Evolutionary conservation across 139 green algal genomes (phyloP).

Genomic region (Picochlorum costavermella): DNA sequence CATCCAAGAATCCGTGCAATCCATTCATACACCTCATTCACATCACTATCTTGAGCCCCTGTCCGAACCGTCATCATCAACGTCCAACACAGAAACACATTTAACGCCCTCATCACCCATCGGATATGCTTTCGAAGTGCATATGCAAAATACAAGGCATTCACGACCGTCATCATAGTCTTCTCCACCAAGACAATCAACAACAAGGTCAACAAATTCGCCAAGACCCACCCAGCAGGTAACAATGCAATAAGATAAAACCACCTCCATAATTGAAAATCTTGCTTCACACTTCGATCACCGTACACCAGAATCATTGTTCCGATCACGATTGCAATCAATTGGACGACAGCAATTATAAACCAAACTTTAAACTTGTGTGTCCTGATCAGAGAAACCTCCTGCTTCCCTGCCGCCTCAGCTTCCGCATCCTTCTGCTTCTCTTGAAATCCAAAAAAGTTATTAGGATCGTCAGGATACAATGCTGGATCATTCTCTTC

Average conservation of each 20-base stretch:
- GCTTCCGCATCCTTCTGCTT: no score
- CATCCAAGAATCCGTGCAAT: constrained; percentile 39
- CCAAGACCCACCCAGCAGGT: constrained; percentile 14
- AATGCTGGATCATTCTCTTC: no score
- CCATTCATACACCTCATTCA: constrained; percentile 11
- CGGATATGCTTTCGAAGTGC: constrained; percentile 11
- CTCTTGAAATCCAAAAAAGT: no score
- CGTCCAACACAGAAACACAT: constrained; percentile 15
- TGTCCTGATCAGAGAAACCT: no score
- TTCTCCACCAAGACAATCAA: constrained; percentile 16
- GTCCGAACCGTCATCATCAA: constrained; percentile 17
- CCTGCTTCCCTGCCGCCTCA: no score
- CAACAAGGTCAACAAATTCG: not conserved
- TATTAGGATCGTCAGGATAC: no score
- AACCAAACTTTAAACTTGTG: not conserved
- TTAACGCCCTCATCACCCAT: constrained; percentile 20
- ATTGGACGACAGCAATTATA: not conserved
- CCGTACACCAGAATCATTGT: not conserved
- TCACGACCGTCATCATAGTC: constrained; percentile 22
- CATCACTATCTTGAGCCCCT: not conserved
- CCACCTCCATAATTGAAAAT: constrained; percentile 22
- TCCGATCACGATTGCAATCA: not conserved
- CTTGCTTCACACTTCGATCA: not conserved
- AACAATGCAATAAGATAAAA: constrained; percentile 30
- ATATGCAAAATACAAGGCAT: constrained; percentile 26